phyloP scores from a whole-genome alignment of 768 basidiomycete species.

The Leccinum rimulosum region DNA sequence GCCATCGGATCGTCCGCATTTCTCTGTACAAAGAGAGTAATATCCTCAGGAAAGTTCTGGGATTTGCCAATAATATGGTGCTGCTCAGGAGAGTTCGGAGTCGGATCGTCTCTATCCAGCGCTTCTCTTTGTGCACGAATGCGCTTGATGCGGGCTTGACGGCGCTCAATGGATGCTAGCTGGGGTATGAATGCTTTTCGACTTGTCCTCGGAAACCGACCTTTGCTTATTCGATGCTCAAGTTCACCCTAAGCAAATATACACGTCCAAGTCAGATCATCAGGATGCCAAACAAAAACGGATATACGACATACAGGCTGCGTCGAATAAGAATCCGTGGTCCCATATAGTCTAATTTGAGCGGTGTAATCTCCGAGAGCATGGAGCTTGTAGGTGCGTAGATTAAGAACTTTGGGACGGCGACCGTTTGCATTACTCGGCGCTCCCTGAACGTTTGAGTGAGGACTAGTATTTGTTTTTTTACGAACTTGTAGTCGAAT shows the following conservation, averaged over 20 bases:
- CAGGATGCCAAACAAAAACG: neutral
- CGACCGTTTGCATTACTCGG: no score
- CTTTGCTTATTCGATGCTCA: neutral
- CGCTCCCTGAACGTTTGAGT: no score
- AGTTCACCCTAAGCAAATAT: neutral
- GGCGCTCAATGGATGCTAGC: neutral
- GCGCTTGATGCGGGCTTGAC: neutral
- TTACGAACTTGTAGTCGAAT: neutral
- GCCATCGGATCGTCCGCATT: neutral
- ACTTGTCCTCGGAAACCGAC: neutral
- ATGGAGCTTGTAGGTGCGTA: neutral
- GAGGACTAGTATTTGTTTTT: neutral
- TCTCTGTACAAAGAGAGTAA: neutral
- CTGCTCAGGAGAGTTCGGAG: neutral
- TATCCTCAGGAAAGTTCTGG: neutral
- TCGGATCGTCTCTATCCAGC: neutral
- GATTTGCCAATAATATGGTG: neutral
- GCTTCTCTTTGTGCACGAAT: neutral
- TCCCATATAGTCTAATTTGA: neutral
- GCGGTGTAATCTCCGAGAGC: neutral
- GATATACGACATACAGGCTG: neutral
- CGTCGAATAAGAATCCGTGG: no score
- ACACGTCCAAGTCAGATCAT: neutral
- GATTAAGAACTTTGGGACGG: neutral
- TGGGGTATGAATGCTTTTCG: neutral